These are phyloP conservation scores for Exophiala sp. DNA, from an alignment of 2,329 filamentous ascomycete species.

Conservation along the genomic window DNA sequence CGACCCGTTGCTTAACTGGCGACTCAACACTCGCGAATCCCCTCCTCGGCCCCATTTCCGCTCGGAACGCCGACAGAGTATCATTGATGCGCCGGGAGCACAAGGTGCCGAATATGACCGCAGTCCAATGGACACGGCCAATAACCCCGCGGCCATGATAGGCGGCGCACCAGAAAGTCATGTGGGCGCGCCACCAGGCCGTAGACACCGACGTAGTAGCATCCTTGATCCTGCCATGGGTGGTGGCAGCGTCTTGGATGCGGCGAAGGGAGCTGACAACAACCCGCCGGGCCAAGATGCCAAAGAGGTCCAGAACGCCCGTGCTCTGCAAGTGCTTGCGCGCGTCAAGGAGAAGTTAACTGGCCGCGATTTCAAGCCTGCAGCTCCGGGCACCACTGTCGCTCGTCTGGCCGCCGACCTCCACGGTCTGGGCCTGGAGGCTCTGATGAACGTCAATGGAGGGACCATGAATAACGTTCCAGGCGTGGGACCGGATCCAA, in stretches of 20 bases:
- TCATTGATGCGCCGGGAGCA: slow-evolving; percentile 43
- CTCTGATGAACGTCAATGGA: slow-evolving; percentile 16
- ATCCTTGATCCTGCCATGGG: slow-evolving; percentile 52
- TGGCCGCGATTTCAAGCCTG: slow-evolving; percentile 81
- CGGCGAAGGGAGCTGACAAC: slow-evolving; percentile 37
- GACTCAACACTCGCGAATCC: slow-evolving; percentile 61
- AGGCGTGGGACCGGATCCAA: slow-evolving; percentile 1
- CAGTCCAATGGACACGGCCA: slow-evolving; percentile 33
- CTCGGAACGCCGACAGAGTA: slow-evolving; percentile 55
- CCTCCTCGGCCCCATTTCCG: slow-evolving; percentile 55
- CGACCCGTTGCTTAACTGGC: slow-evolving; percentile 97
- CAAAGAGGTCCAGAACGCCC: slow-evolving; percentile 80
- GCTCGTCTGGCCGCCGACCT: slow-evolving; percentile 16
- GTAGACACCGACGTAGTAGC: slow-evolving; percentile 58
- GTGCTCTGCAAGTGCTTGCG: slow-evolving; percentile 83
- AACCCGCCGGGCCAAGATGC: slow-evolving; percentile 34
- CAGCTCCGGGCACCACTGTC: slow-evolving; percentile 37
- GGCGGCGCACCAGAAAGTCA: slow-evolving; percentile 44
- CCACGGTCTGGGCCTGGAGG: slow-evolving; percentile 17
- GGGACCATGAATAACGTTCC: slow-evolving; percentile 13
- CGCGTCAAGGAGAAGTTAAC: slow-evolving; percentile 94
- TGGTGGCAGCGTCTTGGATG: slow-evolving; percentile 41
- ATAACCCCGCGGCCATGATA: slow-evolving; percentile 41
- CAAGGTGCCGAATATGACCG: slow-evolving; percentile 29
- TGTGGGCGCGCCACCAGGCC: slow-evolving; percentile 28